phyloP scores from a whole-genome alignment of 495 filamentous ascomycete genomes.

The Corynascus novoguineensis region DNA sequence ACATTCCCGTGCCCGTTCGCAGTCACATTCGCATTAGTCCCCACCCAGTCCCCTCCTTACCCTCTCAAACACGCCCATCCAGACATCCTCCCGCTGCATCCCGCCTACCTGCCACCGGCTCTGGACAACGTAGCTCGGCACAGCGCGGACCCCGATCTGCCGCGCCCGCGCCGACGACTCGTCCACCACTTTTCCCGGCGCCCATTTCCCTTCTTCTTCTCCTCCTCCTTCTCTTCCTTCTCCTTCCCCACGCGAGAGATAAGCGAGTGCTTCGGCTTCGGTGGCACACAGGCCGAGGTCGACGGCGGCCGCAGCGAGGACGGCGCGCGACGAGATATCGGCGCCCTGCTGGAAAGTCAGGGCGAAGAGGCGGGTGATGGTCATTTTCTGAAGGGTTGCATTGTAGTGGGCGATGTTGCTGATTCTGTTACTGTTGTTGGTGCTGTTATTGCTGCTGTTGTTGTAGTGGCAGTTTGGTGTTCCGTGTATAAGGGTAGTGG shows the following conservation, averaged over 20 bases:
- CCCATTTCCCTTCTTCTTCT: too few species aligned
- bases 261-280: conserved; percentile 49
- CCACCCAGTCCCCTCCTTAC: not conserved
- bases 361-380: conserved; percentile 62
- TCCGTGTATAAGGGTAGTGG: not conserved
- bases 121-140: conserved; percentile 72
- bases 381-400: conserved; percentile 48
- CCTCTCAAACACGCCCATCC: conserved; percentile 37
- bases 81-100: conserved; percentile 51
- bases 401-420: not conserved
- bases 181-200: conserved; percentile 23
- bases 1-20: not conserved
- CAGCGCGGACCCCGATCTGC: conserved; percentile 55
- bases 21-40: not conserved
- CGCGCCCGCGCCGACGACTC: conserved; percentile 38
- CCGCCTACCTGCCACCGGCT: conserved; percentile 62
- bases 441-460: not conserved
- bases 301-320: conserved; percentile 53
- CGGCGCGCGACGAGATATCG: conserved; percentile 62
- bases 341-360: conserved; percentile 66
- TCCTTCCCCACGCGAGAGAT: conserved; percentile 49
- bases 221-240: too few species aligned
- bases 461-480: not conserved
- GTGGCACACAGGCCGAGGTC: conserved; percentile 48
- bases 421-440: not conserved